Evolutionary conservation across 352 stramenopile species (phyloP).

Genomic region (Phytophthora nicotianae): DNA sequence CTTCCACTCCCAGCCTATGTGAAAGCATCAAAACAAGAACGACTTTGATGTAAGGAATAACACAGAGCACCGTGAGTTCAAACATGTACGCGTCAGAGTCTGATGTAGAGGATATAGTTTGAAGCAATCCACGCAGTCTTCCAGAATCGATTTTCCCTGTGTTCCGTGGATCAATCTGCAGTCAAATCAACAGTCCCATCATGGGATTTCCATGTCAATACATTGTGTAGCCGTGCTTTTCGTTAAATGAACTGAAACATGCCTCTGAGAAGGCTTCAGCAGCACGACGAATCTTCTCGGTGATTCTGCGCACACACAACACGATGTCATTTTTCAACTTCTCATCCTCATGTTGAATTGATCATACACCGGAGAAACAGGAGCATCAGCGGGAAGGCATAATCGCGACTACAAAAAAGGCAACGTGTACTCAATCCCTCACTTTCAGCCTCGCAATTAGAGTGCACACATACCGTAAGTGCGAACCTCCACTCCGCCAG

Average conservation of each 20-base stretch:
- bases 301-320: conserved; percentile 28
- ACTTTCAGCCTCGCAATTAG: neutral
- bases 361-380: conserved; percentile 29
- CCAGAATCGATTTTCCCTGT: conserved; percentile 47
- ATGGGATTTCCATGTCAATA: neutral
- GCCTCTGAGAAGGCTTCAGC: conserved; percentile 60
- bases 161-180: conserved; percentile 48
- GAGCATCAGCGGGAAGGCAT: conserved; percentile 26
- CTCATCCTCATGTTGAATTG: neutral
- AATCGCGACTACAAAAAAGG: conserved; percentile 14
- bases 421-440: neutral
- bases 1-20: conserved; percentile 59
- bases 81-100: conserved; percentile 1
- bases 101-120: conserved; percentile 57
- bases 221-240: neutral
- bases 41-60: conserved; percentile 31
- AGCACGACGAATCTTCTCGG: conserved; percentile 59
- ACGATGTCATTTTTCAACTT: neutral
- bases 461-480: conserved; percentile 44
- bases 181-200: neutral
- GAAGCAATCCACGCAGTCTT: conserved; percentile 55
- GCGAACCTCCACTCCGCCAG: conserved; percentile 61
- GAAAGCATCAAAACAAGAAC: conserved; percentile 9
- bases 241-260: neutral
- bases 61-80: neutral